These are phyloP conservation scores for Fusarium sterilihyphosum DNA, from an alignment of 2,329 filamentous ascomycete genomes.

Conservation along the genomic window DNA sequence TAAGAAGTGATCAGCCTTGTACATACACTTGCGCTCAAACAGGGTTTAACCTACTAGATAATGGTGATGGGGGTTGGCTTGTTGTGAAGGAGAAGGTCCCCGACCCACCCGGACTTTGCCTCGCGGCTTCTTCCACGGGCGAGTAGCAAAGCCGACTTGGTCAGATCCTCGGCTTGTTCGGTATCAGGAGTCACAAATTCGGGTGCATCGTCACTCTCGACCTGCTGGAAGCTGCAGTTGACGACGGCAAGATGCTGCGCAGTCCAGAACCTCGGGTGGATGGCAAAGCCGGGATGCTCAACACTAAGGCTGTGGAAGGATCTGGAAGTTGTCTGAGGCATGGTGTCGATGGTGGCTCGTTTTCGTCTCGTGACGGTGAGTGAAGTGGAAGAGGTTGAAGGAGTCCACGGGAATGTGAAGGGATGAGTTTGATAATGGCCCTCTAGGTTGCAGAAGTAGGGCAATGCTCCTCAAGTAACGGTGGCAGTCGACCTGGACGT, in stretches of 20 bases:
- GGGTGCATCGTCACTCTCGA: background rate
- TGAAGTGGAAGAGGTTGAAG: background rate
- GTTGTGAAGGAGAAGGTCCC: fast-evolving
- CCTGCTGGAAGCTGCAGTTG: background rate
- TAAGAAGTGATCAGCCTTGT: background rate
- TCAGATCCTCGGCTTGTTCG: fast-evolving
- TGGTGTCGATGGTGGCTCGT: background rate
- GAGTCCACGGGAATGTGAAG: background rate
- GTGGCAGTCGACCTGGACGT: background rate
- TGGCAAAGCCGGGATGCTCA: background rate
- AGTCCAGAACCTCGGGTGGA: background rate
- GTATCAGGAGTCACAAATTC: background rate
- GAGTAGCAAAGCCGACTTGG: fast-evolving
- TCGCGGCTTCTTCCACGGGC: background rate
- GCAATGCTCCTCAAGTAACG: background rate
- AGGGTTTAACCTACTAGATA: background rate
- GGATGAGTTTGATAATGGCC: too few species aligned
- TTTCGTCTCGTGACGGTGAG: background rate
- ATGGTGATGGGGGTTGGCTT: background rate
- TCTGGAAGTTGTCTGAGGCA: background rate
- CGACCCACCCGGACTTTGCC: background rate
- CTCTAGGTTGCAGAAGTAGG: background rate
- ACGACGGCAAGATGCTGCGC: background rate
- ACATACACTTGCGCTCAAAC: background rate
- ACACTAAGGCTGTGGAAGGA: background rate